Base-by-base conservation (phyloP, 2,329 filamentous ascomycete species). In the Orbilia brochopaga region DNA sequence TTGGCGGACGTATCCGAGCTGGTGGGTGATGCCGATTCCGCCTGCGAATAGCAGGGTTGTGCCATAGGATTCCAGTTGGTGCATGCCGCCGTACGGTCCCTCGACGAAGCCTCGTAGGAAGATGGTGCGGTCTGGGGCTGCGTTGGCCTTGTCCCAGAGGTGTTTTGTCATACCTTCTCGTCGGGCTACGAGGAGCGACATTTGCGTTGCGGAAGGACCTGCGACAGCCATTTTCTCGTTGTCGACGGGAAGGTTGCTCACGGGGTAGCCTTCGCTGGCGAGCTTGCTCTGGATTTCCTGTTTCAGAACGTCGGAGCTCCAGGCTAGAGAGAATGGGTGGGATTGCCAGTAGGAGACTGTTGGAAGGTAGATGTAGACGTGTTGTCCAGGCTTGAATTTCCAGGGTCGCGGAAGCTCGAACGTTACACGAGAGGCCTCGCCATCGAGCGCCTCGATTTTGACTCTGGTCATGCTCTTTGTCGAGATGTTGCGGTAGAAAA, bases 1-100 rank as follows among this genome's bases (percentile, higher is more conserved):
- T 57, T 94, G 88, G 62, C 87, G 88, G 7, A 97, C 85, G 79
- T 95, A 96, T 35, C 92, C 90, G 30, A 97, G 86, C 79, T 96
- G 92, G 79, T 97, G 93, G 0, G 93, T 96, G 80, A 99, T 97
- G 73, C 94, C 94, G 3, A 94, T 92, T 65, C 93, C 91, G 64
- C 92, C 92, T 11, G 93, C 92, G 78, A 97, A 92, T 64, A 99
- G 88, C 74, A 99, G 86, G 50, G 88, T 87, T 48, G 95, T 94
- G 42, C 94, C 93, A 80, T 97, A 97, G 6, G 92, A 97, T 79
- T 92, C 88, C 74, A 97, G 87, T 72, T 87, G 87, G 80, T 96
- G 89, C 78, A 91, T 88, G 46, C 88, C 88, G 2, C 87, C 88
- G 78, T 97, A 97, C 0, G 94, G 93, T 0, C 94, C 94, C 81